These are phyloP conservation scores for Hebeloma cylindrosporum DNA, from an alignment of 768 basidiomycete species.

Conservation along the genomic window DNA sequence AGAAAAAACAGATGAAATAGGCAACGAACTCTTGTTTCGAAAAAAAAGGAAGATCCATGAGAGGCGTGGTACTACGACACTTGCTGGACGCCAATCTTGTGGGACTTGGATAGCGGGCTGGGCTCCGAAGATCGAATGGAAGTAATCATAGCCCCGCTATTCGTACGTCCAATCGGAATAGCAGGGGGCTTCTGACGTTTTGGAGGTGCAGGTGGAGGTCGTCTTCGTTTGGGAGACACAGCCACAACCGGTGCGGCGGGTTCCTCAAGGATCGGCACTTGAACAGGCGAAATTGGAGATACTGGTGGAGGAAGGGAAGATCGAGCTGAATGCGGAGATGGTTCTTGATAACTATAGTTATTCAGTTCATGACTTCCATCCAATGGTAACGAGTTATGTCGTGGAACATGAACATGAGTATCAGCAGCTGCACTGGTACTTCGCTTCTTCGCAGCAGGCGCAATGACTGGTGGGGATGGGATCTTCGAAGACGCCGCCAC, in stretches of 20 bases:
- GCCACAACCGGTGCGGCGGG: constrained; percentile 16
- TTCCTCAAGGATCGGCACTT: constrained; percentile 19
- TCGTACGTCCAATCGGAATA: constrained; percentile 51
- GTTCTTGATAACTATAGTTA: constrained; percentile 8
- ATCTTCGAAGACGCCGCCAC: constrained; percentile 17
- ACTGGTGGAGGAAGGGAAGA: constrained; percentile 10
- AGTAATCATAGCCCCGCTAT: constrained; percentile 57
- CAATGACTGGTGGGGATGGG: neutral
- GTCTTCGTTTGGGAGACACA: constrained; percentile 36
- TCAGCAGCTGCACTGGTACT: constrained; percentile 15
- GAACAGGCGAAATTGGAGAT: constrained; percentile 12
- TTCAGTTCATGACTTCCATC: constrained; percentile 13
- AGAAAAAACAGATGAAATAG: neutral
- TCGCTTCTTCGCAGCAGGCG: constrained; percentile 17
- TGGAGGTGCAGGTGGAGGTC: constrained; percentile 66
- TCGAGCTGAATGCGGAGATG: constrained; percentile 9
- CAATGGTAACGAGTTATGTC: constrained; percentile 19
- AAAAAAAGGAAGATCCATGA: neutral
- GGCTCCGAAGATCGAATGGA: constrained; percentile 51
- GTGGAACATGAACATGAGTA: constrained; percentile 8
- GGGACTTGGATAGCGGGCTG: constrained; percentile 31
- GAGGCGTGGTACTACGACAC: constrained; percentile 12
- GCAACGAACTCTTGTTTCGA: neutral
- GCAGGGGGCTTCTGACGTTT: constrained; percentile 74
- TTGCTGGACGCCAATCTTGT: constrained; percentile 23